Conservation (phyloP, 768 basidiomycete genomes). For the Hygrocybe coccinea region DNA sequence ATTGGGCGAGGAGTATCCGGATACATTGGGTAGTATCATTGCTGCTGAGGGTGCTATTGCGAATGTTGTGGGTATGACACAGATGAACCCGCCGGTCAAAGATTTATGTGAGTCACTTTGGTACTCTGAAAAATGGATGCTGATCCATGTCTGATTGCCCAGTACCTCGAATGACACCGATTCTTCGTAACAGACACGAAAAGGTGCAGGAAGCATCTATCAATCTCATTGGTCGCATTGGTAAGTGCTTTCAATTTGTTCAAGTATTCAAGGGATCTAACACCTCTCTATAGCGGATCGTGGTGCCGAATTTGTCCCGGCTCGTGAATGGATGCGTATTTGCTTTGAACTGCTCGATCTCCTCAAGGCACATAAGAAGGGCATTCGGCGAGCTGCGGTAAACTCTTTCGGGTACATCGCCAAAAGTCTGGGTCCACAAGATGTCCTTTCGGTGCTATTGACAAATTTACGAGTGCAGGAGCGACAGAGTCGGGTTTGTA, state of each 20-base stretch:
- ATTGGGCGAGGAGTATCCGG: conserved; percentile 98
- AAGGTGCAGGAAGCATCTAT: conserved; percentile 99
- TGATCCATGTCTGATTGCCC: conserved; percentile 6
- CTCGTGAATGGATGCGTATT: conserved; percentile 99
- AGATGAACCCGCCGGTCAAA: conserved; percentile 99
- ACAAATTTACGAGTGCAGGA: conserved; percentile 98
- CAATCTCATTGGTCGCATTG: conserved; percentile 97
- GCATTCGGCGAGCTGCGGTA: conserved; percentile 96
- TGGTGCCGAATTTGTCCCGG: conserved; percentile 97
- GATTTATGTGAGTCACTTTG: conserved; percentile 96
- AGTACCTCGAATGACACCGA: conserved; percentile 99
- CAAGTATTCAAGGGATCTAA: conserved; percentile 14
- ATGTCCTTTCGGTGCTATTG: conserved; percentile 90
- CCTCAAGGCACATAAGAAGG: conserved; percentile 98
- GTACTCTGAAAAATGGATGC: background rate
- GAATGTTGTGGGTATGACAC: conserved; percentile 99
- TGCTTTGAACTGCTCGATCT: conserved; percentile 97
- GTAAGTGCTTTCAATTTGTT: conserved; percentile 33
- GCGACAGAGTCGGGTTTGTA: conserved; percentile 97
- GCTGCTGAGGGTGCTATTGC: conserved; percentile 98
- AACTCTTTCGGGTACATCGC: conserved; percentile 99
- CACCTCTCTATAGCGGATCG: conserved; percentile 65
- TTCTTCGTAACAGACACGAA: conserved; percentile 96
- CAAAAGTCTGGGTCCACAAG: conserved; percentile 98
- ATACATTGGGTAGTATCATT: conserved; percentile 98